Base-by-base conservation (phyloP, 2,329 filamentous ascomycete species). In the Fusarium sp. region DNA sequence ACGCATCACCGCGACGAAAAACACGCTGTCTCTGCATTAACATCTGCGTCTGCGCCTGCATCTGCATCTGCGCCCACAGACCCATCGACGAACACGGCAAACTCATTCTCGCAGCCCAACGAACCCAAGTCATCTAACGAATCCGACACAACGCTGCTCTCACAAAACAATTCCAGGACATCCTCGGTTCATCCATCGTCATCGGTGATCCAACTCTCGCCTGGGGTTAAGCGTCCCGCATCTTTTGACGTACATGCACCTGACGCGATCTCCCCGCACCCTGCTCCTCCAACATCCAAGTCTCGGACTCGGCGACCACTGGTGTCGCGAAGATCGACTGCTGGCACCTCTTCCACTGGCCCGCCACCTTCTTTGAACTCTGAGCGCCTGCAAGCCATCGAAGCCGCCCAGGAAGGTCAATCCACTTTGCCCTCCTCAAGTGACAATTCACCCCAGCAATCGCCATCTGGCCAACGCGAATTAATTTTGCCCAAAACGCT, bases 401-500 rank as follows among this genome's bases (percentile, higher is more conserved):
- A 81, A 60, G 75, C 77, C 57, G 76, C 74, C 44, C 63, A 76
- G 35, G 71, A 73, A 61, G 72, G 64, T 51, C 75, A 73, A 64
- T 51, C 50, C 28, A 70, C 70, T 36, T 64, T 68, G 26, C 77
- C 67, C 54, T 59, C 72, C 38, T 71, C 75, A 44, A 69, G 74
- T 42, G 77, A 77, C 45, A 70, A 63, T 24, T 67, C 77, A 59
- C 65, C 74, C 24, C 61, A 77, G 69, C 69, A 70, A 50, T 77
- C 76, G 38, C 75, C 77, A 39, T 72, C 75, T n/a, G 85, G 84
- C 63, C 87, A 86, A 78, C 85, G 85, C 59, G 86, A 88, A 75
- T 80, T 87, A 63, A 77, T 87, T 57, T 78, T 85, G 60, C 84
- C 85, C 72, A 88, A 86, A 75, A 79, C 84, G 24, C 74, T 85